A percentile compares a stretch with the other conserved stretches of the same genome.
Evolutionary conservation across 805 yeast genomes (phyloP).

Genomic region (Maudiozyma serrabonitensis): DNA sequence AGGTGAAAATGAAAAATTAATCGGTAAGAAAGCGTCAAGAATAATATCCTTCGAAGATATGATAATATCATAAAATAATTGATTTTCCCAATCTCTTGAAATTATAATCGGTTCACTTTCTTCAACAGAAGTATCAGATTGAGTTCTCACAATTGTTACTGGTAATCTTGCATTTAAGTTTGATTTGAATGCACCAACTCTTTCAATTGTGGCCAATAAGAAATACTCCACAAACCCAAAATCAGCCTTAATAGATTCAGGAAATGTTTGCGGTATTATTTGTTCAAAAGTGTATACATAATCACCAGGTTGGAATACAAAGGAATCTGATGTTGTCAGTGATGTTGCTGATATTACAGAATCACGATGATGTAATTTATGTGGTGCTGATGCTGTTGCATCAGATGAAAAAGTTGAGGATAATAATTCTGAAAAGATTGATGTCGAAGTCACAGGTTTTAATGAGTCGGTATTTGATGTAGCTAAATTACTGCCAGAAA

Average conservation of each 20-base stretch:
- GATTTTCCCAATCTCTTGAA: conserved; percentile 88
- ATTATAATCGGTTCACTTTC: conserved; percentile 91
- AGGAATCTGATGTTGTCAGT: conserved; percentile 15
- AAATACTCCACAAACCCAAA: conserved; percentile 72
- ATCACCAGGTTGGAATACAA: conserved; percentile 73
- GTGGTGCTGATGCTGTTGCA: background rate
- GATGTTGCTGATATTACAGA: background rate
- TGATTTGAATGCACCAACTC: conserved; percentile 81
- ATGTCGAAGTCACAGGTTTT: conserved; percentile 11
- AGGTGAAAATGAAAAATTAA: conserved; percentile 77
- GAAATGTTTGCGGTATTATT: conserved; percentile 69
- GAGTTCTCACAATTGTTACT: conserved; percentile 61
- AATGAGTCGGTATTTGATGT: background rate
- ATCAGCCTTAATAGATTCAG: conserved; percentile 69
- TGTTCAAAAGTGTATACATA: conserved; percentile 89
- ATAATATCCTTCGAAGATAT: conserved; percentile 85
- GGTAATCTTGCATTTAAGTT: conserved; percentile 57
- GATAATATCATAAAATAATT: conserved; percentile 78
- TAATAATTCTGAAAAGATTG: conserved; percentile 22
- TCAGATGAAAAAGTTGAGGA: conserved; percentile 7
- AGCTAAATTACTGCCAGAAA: background rate
- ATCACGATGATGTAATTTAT: background rate
- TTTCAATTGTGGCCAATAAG: conserved; percentile 58
- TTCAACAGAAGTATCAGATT: conserved; percentile 69
- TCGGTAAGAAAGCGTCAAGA: conserved; percentile 72